Evolutionary conservation across 495 filamentous ascomycete species (phyloP), one percentile per base, ranked within the genome.

Genomic region (Annulohypoxylon moriforme): DNA sequence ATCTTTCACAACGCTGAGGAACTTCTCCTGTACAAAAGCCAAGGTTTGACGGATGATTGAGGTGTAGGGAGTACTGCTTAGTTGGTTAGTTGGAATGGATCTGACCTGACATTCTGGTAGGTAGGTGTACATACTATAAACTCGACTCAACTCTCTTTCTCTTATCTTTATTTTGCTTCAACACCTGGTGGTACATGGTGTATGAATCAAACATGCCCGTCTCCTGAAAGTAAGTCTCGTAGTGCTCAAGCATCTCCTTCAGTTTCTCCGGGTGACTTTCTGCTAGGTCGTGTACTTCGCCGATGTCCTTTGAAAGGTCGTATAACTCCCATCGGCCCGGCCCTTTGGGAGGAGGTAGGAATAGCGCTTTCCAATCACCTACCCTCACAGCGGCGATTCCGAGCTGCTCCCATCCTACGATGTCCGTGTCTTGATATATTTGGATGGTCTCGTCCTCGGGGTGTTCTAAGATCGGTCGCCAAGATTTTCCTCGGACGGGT

Each of bases 151-250:
- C 25, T 20, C n/a, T 36, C 52, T 10, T 33, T 34, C 24, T 29
- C 60, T 53, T 56, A 1, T 42, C 42, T 33, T 67, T 74, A 25
- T 36, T 70, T 58, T 64, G 67, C 40, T 70, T 74, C 20, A 70
- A 14, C 20, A 67, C 67, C 59, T 74, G 67, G 4, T 70, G 56
- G 18, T 74, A 74, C 63, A 70, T 70, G 5, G 71, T 70, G 20
- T 70, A 60, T 10, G 71, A 70, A 63, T 74, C 71, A 18, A 74
- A 74, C 71, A 89, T 85, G 10, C 87, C 88, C 0, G 85, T 88
- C 78, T 90, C 88, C 38, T 88, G 72, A 14, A 88, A 86, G 34
- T 82, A 84, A 46, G 75, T 71, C 42, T 82, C 78, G 74, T 80
- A 81, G 36, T 58, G 74, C 13, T 57, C 63, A 42, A 78, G 60